Evolutionary conservation across 2,329 filamentous ascomycete species (phyloP).

Genomic region (Passalora sequoiae): DNA sequence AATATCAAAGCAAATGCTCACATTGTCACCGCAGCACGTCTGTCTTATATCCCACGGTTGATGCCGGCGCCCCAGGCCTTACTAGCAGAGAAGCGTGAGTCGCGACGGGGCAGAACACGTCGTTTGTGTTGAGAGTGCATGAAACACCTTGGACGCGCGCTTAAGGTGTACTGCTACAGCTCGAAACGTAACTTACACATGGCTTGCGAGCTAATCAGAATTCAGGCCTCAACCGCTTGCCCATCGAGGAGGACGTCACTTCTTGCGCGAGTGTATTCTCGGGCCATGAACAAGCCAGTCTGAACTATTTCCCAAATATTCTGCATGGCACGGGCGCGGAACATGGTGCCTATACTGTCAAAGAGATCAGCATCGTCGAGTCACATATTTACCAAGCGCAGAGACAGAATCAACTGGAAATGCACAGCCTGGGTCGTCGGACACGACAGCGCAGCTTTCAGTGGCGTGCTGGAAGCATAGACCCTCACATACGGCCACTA

Average conservation of each 20-base stretch:
- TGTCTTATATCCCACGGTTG: background rate
- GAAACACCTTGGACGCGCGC: too few species aligned
- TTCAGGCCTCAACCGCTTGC: background rate
- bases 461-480: too few species aligned
- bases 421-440: background rate
- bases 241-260: background rate
- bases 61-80: slow-evolving; percentile 1
- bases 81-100: background rate
- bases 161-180: too few species aligned
- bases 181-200: background rate
- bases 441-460: background rate
- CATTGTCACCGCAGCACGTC: background rate
- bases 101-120: too few species aligned
- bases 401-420: background rate
- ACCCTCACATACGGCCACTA: background rate
- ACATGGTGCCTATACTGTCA: background rate
- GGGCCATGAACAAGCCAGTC: background rate
- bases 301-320: background rate
- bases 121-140: too few species aligned
- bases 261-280: background rate
- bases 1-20: background rate
- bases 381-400: too few species aligned
- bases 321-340: background rate
- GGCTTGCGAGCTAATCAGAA: background rate
- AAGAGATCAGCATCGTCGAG: too few species aligned